Evolutionary conservation across 768 basidiomycete genomes (phyloP), one percentile per base, ranked within the genome.

Genomic region (Hysterangium stoloniferum): DNA sequence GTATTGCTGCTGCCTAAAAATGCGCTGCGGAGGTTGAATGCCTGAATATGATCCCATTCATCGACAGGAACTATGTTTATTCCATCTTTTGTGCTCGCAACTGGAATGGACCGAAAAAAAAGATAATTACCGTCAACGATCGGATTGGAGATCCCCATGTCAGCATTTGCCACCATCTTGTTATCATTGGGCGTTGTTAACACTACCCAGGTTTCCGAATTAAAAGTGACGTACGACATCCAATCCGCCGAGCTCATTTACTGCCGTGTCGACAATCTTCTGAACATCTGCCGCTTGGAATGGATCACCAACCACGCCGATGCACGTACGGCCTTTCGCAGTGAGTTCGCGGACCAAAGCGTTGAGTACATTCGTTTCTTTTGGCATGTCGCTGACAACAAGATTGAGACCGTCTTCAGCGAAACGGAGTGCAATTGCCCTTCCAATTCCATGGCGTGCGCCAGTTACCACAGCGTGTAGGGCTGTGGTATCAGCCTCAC

Each of bases 1-100:
- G 74, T 45, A 65, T 66, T 15, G 77, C 80, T 1, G 80, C 83
- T 52, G 81, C 70, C 48, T 82, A 78, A 70, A 65, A 77, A 81
- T 2, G 71, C 64, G 32, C 80, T 80, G 47, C 75, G 71, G 53
- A 73, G 67, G 57, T 84, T 84, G 57, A 82, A 65, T 5, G 70
- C 65, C 53, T 74, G 64, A 6, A 64, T 33, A 58, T 57, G 62
- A 58, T 80, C 69, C 68, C 66, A 73, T 0, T 69, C 62, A 6
- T 70, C 64, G 1, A 65, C 40, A 3, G 60, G 58, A 4, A 67
- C 76, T 24, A 33, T n/a, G n/a, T 9, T 31, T 24, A 4, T 17
- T 31, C 2, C 20, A 15, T 33, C 33, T 22, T 31, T 19, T 13
- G 17, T 13, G 25, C 12, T 11, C 12, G n/a, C n/a, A n/a, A n/a